Conservation (phyloP, 495 filamentous ascomycete genomes). For the Podospora comata region DNA sequence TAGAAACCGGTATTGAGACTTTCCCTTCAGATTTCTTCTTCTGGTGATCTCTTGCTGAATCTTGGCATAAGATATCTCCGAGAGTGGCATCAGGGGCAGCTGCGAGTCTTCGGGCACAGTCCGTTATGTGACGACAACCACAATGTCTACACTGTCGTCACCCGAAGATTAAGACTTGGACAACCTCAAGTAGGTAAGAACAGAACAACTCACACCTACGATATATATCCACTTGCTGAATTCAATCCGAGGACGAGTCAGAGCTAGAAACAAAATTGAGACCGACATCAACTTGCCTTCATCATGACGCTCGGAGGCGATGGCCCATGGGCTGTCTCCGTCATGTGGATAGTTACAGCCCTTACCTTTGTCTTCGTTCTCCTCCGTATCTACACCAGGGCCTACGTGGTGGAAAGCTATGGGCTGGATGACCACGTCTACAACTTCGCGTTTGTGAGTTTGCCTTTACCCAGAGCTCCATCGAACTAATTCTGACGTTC, state of each 20-base stretch:
- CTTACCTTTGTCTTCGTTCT: neutral
- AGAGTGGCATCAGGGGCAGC: neutral
- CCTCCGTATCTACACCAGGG: neutral
- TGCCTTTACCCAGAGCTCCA: neutral
- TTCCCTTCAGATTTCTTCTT: neutral
- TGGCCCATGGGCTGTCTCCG: neutral
- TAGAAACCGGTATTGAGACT: neutral
- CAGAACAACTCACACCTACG: neutral
- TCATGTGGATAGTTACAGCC: neutral
- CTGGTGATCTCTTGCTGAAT: neutral
- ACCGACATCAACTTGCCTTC: neutral
- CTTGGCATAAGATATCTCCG: neutral
- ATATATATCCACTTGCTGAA: neutral
- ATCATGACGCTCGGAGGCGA: neutral
- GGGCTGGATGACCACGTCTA: conserved; percentile 38
- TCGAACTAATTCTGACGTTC: neutral
- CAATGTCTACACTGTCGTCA: neutral
- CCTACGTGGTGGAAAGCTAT: conserved; percentile 6
- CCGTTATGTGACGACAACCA: neutral
- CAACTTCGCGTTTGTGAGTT: conserved; percentile 17
- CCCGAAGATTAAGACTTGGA: neutral
- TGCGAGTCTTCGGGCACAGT: neutral
- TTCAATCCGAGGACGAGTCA: too few relatives aligned
- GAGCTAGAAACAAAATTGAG: neutral
- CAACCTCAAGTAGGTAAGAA: neutral